Conservation (phyloP, 371 early-diverging fungal genomes). For the Chytridium lagenaria region DNA sequence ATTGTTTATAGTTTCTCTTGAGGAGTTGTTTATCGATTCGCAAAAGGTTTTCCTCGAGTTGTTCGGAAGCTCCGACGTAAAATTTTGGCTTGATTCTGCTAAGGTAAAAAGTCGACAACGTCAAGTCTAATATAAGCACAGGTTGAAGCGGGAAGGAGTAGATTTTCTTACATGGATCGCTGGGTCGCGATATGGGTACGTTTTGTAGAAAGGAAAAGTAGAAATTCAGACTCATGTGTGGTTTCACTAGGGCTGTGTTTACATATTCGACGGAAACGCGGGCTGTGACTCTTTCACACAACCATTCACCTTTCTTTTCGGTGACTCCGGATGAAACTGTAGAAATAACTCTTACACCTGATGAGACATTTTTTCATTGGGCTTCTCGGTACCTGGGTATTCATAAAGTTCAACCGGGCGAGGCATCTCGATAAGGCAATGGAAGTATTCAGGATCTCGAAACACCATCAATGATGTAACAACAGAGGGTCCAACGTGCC, state of each 20-base stretch:
- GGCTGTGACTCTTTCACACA: slow-evolving; percentile 18
- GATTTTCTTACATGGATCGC: slow-evolving; percentile 56
- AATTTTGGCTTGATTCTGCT: slow-evolving; percentile 76
- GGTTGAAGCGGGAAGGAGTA: slow-evolving; percentile 41
- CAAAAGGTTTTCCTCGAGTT: slow-evolving; percentile 45
- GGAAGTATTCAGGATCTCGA: slow-evolving; percentile 5
- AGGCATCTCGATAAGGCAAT: neutral
- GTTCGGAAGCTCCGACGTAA: slow-evolving; percentile 40
- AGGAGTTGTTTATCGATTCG: slow-evolving; percentile 6
- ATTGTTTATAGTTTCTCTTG: neutral
- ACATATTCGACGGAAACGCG: slow-evolving; percentile 32
- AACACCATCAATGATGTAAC: no score
- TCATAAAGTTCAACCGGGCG: neutral
- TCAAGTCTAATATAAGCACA: slow-evolving; percentile 18
- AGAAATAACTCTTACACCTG: neutral
- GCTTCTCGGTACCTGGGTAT: slow-evolving; percentile 12
- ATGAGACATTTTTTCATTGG: slow-evolving; percentile 41
- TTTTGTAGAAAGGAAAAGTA: neutral
- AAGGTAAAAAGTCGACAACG: slow-evolving; percentile 33
- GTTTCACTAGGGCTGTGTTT: neutral
- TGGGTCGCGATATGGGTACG: neutral
- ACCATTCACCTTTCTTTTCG: neutral
- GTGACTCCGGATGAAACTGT: neutral
- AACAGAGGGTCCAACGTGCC: no score
- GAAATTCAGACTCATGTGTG: no score